Evolutionary conservation across 306 rosid genomes (phyloP).

Genomic region (Vigna reflexopilosa): DNA sequence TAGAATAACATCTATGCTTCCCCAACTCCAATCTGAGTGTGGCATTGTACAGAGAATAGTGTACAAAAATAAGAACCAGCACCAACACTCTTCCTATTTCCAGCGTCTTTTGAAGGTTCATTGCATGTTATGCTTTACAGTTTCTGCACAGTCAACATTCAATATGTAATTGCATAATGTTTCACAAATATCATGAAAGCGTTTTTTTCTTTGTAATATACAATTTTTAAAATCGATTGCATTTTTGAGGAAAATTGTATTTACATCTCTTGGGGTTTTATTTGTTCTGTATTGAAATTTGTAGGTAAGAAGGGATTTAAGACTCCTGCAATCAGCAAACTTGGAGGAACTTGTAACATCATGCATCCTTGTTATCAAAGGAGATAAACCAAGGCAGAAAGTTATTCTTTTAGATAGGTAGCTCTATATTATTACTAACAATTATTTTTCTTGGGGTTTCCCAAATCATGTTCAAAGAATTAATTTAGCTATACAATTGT

Average conservation of each 20-base stretch:
- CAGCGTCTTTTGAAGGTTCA: constrained; percentile 78
- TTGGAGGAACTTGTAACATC: constrained; percentile 74
- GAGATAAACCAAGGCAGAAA: constrained; percentile 80
- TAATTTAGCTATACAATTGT: no score
- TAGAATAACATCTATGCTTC: constrained; percentile 63
- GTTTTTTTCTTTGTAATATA: no score
- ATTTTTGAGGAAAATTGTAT: not conserved
- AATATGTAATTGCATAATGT: constrained; percentile 7
- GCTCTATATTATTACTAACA: constrained; percentile 19
- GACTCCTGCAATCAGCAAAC: constrained; percentile 65
- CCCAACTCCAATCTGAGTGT: constrained; percentile 70
- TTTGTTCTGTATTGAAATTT: constrained; percentile 5
- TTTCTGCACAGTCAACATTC: not conserved
- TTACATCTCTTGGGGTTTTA: constrained; percentile 17
- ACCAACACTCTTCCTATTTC: constrained; percentile 79
- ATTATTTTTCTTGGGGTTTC: not conserved
- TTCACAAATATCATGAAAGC: not conserved
- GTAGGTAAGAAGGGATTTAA: constrained; percentile 85
- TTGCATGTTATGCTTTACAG: not conserved
- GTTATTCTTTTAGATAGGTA: constrained; percentile 83
- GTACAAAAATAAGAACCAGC: constrained; percentile 94
- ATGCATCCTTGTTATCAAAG: constrained; percentile 70
- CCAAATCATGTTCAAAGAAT: not conserved
- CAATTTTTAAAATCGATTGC: not conserved
- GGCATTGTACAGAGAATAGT: constrained; percentile 74